Evolutionary conservation across 1,284 basidiomycete species (phyloP).

Genomic region (Cutaneotrichosporon sp.): DNA sequence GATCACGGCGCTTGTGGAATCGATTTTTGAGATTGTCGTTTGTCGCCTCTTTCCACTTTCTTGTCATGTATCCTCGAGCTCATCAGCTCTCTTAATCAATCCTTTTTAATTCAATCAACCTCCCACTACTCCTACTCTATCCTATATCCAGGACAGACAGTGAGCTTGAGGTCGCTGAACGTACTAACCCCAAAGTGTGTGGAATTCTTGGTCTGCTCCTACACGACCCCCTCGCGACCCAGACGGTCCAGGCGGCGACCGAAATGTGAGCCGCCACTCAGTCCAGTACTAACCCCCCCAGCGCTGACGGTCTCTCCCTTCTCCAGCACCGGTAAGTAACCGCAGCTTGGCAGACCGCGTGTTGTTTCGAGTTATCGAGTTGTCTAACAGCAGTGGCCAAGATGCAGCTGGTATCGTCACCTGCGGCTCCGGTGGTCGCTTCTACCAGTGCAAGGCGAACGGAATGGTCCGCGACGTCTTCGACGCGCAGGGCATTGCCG

Average conservation of each 20-base stretch:
- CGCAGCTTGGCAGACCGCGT: too few species aligned
- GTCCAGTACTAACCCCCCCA: slow-evolving; percentile 15
- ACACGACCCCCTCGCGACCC: slow-evolving; percentile 63
- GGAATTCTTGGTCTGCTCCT: slow-evolving; percentile 80
- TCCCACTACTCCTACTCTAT: too few species aligned
- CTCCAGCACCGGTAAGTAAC: slow-evolving; percentile 74
- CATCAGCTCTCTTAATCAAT: slow-evolving; percentile 1
- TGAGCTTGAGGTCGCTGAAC: slow-evolving; percentile 1
- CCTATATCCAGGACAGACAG: neutral
- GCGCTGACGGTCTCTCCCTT: slow-evolving; percentile 76
- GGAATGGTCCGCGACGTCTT: slow-evolving; percentile 99
- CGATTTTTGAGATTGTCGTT: neutral
- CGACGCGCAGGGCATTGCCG: slow-evolving; percentile 70
- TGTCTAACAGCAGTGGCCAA: slow-evolving; percentile 59
- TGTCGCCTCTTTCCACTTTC: neutral
- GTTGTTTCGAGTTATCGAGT: too few species aligned
- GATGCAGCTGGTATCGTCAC: slow-evolving; percentile 98
- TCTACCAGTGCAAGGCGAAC: slow-evolving; percentile 99
- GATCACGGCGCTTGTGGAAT: too few species aligned
- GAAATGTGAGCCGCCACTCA: slow-evolving; percentile 58
- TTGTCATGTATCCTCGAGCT: slow-evolving; percentile 3
- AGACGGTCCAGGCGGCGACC: slow-evolving; percentile 59
- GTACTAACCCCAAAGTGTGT: slow-evolving; percentile 58
- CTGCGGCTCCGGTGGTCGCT: slow-evolving; percentile 87
- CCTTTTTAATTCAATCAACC: too few species aligned